Conservation (phyloP, 805 yeast genomes). For the Monosporozyma servazzii region DNA sequence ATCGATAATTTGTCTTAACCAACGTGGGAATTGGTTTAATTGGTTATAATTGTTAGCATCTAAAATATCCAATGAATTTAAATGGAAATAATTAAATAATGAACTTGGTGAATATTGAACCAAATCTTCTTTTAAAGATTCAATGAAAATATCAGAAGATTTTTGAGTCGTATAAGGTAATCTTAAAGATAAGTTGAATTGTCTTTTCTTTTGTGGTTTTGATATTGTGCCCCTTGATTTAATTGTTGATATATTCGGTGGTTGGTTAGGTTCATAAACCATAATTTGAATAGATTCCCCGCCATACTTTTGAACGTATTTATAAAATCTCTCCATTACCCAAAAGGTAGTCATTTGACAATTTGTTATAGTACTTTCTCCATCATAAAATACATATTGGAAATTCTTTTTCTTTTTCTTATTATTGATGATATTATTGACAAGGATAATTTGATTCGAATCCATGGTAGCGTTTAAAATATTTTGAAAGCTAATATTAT, state of each 20-base stretch:
- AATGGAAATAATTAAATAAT: conserved; percentile 22
- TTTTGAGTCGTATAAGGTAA: conserved; percentile 13
- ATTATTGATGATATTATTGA: conserved; percentile 12
- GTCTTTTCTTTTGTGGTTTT: not conserved
- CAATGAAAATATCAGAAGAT: conserved; percentile 15
- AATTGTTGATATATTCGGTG: not conserved
- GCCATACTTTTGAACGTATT: not conserved
- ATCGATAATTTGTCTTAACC: conserved; percentile 21
- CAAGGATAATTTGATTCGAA: conserved; percentile 3
- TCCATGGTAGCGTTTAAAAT: conserved; percentile 13
- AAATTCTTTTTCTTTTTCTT: too few relatives aligned
- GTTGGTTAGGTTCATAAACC: not conserved
- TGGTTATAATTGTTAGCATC: conserved; percentile 1
- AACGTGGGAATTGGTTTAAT: conserved; percentile 22
- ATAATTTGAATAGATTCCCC: not conserved
- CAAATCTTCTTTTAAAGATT: conserved; percentile 26
- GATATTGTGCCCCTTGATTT: not conserved
- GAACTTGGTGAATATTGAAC: conserved; percentile 28
- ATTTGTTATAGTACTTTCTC: conserved; percentile 12
- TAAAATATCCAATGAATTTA: conserved; percentile 7
- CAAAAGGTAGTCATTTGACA: conserved; percentile 20
- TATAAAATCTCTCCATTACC: conserved; percentile 15
- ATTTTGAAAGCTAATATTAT: conserved; percentile 17
- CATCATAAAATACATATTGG: conserved; percentile 20
- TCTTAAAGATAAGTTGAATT: conserved; percentile 12